Evolutionary conservation across 805 yeast genomes (phyloP).

Genomic region (Brettanomyces naardenensis): DNA sequence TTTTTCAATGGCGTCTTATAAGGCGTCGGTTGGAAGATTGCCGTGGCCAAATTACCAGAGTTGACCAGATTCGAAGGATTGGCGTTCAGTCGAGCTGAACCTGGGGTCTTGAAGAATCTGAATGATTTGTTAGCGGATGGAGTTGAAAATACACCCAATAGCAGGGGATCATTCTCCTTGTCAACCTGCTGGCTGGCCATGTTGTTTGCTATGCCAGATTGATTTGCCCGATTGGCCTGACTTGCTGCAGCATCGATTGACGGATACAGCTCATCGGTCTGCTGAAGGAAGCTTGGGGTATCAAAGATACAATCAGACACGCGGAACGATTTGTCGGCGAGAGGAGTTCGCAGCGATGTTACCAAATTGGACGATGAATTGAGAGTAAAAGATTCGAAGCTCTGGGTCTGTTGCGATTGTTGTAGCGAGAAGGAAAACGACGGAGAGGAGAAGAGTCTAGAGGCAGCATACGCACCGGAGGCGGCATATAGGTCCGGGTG

Average conservation of each 20-base stretch:
- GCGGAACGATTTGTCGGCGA: conserved; percentile 15
- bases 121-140: conserved; percentile 3
- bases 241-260: conserved; percentile 11
- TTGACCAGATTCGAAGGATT: not conserved
- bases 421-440: not conserved
- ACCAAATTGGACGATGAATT: conserved; percentile 3
- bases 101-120: conserved; percentile 9
- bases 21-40: not conserved
- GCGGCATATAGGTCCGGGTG: not conserved
- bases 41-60: not conserved
- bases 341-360: conserved; percentile 14
- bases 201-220: too few relatives aligned
- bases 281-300: conserved; percentile 11
- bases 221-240: conserved; percentile 12
- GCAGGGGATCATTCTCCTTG: conserved; percentile 16
- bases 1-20: not conserved
- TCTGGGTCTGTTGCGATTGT: not conserved
- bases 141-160: conserved; percentile 2
- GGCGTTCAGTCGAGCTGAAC: conserved; percentile 8
- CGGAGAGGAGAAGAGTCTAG: not conserved
- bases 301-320: conserved; percentile 18
- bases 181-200: too few relatives aligned
- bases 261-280: not conserved
- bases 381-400: not conserved
- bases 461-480: not conserved